These are phyloP conservation scores for Daldinia decipiens DNA, from an alignment of 495 filamentous ascomycete species.

Conservation along the genomic window DNA sequence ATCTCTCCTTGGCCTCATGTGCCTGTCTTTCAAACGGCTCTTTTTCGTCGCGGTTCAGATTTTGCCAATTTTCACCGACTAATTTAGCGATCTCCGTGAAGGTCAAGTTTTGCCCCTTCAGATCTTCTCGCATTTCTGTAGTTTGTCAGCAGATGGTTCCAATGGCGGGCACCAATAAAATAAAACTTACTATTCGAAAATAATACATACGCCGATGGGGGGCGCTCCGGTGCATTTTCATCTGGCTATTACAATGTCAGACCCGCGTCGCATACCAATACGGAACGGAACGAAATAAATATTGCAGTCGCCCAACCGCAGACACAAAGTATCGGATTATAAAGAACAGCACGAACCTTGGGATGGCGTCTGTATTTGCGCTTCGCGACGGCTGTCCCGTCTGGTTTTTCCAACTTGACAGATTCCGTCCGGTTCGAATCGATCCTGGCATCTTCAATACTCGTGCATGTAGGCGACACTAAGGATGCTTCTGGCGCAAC, in stretches of 20 bases:
- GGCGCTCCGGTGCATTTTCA: constrained; percentile 79
- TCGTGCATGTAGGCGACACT: constrained; percentile 51
- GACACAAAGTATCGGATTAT: background rate
- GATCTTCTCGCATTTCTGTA: constrained; percentile 75
- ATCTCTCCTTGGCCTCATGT: constrained; percentile 74
- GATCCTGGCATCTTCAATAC: constrained; percentile 50
- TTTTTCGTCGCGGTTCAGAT: constrained; percentile 68
- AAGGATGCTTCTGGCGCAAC: constrained; percentile 61
- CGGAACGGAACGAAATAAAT: background rate
- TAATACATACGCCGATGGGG: constrained; percentile 83
- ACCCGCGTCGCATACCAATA: background rate
- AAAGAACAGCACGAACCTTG: constrained; percentile 63
- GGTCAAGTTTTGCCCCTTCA: constrained; percentile 76
- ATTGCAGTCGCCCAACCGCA: constrained; percentile 18
- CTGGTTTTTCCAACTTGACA: constrained; percentile 49
- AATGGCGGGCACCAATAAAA: background rate
- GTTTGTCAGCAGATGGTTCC: constrained; percentile 8
- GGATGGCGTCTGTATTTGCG: constrained; percentile 82
- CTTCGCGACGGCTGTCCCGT: constrained; percentile 58
- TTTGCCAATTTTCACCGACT: constrained; percentile 83
- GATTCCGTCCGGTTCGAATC: constrained; percentile 49
- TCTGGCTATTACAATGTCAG: constrained; percentile 63
- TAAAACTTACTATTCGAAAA: constrained; percentile 77
- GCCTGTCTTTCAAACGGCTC: constrained; percentile 77
- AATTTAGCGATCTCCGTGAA: constrained; percentile 86